phyloP scores from a whole-genome alignment of 176 grass and related monocot species.

The Oryza nivara region DNA sequence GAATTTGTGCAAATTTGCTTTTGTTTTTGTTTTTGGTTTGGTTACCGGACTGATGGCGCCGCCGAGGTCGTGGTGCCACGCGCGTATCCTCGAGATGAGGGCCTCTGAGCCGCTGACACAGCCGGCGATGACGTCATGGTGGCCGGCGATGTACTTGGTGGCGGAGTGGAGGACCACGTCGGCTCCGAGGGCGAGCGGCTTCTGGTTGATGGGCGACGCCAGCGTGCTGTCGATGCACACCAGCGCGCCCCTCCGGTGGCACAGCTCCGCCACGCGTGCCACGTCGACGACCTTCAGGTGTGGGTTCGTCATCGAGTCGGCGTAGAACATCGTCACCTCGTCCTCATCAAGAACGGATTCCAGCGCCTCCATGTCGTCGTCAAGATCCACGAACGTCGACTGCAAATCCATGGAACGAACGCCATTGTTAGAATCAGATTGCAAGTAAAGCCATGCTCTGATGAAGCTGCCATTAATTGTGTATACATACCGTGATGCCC shows the following conservation, averaged over 20 bases:
- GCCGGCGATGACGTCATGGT: constrained; percentile 76
- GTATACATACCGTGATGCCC: constrained; percentile 60
- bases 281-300: constrained; percentile 61
- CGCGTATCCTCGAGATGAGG: constrained; percentile 59
- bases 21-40: background rate
- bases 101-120: constrained; percentile 66
- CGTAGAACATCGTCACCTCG: constrained; percentile 59
- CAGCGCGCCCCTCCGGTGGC: constrained; percentile 52
- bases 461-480: background rate
- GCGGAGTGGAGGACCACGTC: constrained; percentile 71
- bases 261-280: constrained; percentile 30
- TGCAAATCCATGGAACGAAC: constrained; percentile 27
- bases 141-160: constrained; percentile 68
- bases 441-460: background rate
- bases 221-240: constrained; percentile 74
- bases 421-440: constrained; percentile 16
- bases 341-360: constrained; percentile 54
- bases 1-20: no score
- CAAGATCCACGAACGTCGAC: constrained; percentile 70
- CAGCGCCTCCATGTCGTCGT: constrained; percentile 55
- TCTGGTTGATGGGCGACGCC: constrained; percentile 71
- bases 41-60: constrained; percentile 77
- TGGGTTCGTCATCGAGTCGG: constrained; percentile 64
- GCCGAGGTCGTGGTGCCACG: constrained; percentile 76
- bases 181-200: constrained; percentile 60